Evolutionary conservation across 2,329 filamentous ascomycete species (phyloP).

Genomic region (Ceratocystis eucalypticola): DNA sequence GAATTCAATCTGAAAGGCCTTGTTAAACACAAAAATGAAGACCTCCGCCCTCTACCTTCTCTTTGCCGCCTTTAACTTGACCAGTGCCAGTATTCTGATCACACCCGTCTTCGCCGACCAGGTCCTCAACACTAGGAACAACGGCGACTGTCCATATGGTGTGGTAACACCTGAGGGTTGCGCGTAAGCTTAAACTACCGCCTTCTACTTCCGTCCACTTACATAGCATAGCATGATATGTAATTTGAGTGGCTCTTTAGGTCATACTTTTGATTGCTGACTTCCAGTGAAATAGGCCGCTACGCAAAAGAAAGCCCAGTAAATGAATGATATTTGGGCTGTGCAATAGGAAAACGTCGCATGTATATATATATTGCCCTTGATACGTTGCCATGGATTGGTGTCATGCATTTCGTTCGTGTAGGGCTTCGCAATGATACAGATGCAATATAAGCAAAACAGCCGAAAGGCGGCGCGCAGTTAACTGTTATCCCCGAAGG

Average conservation of each 20-base stretch:
- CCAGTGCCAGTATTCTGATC: conserved; percentile 41
- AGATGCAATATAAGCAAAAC: not conserved
- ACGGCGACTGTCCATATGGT: conserved; percentile 43
- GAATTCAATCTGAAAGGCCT: not conserved
- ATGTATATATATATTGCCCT: too few relatives aligned
- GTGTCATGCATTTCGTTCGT: too few relatives aligned
- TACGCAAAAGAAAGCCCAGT: not conserved
- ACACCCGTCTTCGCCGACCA: conserved; percentile 40
- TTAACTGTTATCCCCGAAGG: not conserved
- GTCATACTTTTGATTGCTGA: not conserved
- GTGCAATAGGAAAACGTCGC: too few relatives aligned
- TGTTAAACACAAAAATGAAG: conserved; percentile 28
- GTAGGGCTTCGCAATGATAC: not conserved
- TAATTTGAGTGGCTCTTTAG: not conserved
- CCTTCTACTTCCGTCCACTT: not conserved
- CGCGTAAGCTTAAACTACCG: conserved; percentile 32
- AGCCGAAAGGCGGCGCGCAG: not conserved
- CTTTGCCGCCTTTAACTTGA: conserved; percentile 34
- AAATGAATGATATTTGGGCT: too few relatives aligned
- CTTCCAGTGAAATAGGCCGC: not conserved
- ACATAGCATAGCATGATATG: not conserved
- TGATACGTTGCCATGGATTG: too few relatives aligned
- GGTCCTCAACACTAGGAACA: conserved; percentile 32
- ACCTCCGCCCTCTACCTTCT: conserved; percentile 27
- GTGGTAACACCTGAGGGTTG: conserved; percentile 43